These are phyloP conservation scores for Ceriops tagal DNA, from an alignment of 345 rosid genomes.

Conservation along the genomic window DNA sequence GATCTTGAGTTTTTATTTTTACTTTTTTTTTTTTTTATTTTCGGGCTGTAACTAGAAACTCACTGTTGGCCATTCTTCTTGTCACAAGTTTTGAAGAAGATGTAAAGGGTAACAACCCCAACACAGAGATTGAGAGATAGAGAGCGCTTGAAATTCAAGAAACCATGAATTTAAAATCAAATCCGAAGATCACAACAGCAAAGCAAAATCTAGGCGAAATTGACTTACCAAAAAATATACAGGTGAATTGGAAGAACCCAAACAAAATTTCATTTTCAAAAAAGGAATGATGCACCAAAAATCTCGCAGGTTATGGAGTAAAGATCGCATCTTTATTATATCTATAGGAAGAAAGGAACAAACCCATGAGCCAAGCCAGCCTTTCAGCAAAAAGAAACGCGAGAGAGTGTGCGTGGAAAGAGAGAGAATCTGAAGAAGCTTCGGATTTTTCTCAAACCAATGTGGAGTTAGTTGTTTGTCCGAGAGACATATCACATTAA, in stretches of 20 bases:
- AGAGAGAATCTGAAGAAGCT: slow-evolving; percentile 18
- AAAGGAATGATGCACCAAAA: slow-evolving; percentile 28
- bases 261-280: not conserved
- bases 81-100: not conserved
- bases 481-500: slow-evolving; percentile 28
- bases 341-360: slow-evolving; percentile 17
- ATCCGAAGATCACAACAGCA: slow-evolving; percentile 12
- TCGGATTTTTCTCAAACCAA: slow-evolving; percentile 31
- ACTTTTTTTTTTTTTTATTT: too few species aligned
- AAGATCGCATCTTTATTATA: slow-evolving; percentile 10
- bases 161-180: slow-evolving; percentile 21
- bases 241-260: slow-evolving; percentile 8
- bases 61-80: not conserved
- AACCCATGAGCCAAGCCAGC: slow-evolving; percentile 32
- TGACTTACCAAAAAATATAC: too few species aligned
- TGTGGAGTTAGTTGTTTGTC: slow-evolving; percentile 27
- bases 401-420: slow-evolving; percentile 13
- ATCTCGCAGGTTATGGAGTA: slow-evolving; percentile 26
- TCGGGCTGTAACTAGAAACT: not conserved
- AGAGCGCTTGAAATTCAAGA: slow-evolving; percentile 9
- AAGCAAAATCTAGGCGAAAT: slow-evolving; percentile 21
- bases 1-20: not conserved
- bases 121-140: slow-evolving; percentile 6
- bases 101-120: not conserved
- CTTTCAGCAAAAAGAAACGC: slow-evolving; percentile 22